These are phyloP conservation scores for Leucogyrophana mollusca DNA, from an alignment of 768 basidiomycete genomes.

Conservation along the genomic window DNA sequence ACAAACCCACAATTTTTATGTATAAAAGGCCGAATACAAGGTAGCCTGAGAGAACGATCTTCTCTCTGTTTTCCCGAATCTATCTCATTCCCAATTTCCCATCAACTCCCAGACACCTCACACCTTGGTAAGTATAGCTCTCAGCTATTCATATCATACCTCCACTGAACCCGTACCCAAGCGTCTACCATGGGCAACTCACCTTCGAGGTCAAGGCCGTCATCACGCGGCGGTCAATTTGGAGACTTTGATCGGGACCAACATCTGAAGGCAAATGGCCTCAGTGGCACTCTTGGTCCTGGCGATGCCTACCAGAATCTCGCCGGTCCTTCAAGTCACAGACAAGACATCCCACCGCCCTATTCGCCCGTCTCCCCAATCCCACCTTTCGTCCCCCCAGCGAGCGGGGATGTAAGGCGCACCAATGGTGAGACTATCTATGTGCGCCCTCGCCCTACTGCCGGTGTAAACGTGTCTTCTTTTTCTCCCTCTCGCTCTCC, in stretches of 20 bases:
- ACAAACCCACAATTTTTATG: no score
- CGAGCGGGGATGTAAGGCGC: not conserved
- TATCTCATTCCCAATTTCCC: no score
- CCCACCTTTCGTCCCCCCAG: not conserved
- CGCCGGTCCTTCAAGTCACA: conserved; percentile 20
- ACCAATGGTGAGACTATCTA: not conserved
- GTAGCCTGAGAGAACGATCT: no score
- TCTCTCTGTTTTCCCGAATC: no score
- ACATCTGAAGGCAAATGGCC: conserved; percentile 3
- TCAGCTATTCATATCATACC: no score
- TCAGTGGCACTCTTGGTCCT: not conserved
- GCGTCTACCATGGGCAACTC: conserved; percentile 9
- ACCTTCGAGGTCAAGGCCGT: conserved; percentile 8
- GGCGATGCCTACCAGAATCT: not conserved
- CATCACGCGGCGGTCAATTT: conserved; percentile 8
- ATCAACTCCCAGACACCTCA: conserved; percentile 1
- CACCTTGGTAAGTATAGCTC: not conserved
- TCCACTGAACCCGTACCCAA: no score
- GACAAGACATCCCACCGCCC: no score
- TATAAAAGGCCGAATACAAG: no score
- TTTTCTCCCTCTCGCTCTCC: conserved; percentile 8
- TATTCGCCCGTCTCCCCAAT: not conserved
- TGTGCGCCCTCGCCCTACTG: not conserved
- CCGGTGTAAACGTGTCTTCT: not conserved
- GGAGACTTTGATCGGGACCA: not conserved